A percentile compares a stretch with the other conserved stretches of the same genome.
phyloP scores from a whole-genome alignment of 2,329 filamentous ascomycete species.

The Exophiala sp. region DNA sequence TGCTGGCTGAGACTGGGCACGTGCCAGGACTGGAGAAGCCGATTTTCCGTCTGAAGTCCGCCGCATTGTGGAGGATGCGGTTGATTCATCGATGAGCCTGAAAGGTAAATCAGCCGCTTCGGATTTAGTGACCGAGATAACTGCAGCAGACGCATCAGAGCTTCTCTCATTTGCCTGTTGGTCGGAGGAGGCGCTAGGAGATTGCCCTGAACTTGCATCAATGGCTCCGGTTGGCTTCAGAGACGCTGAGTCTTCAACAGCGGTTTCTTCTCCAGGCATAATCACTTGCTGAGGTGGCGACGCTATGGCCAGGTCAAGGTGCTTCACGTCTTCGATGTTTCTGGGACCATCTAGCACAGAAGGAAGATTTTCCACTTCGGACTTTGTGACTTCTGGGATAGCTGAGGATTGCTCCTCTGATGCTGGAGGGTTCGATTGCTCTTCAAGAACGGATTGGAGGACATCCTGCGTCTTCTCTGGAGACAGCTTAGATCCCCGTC shows the following conservation, averaged over 20 bases:
- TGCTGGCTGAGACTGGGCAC: constrained; percentile 51
- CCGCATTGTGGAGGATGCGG: constrained; percentile 25
- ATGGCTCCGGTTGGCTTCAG: background rate
- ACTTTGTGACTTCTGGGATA: constrained; percentile 12
- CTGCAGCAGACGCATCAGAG: background rate
- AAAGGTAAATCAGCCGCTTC: constrained; percentile 1
- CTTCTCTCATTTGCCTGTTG: background rate
- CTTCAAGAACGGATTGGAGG: constrained; percentile 62
- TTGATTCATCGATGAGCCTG: background rate
- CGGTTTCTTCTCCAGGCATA: background rate
- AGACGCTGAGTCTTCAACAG: background rate
- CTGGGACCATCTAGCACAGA: constrained; percentile 22
- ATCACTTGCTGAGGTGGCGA: constrained; percentile 5
- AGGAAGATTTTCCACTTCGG: constrained; percentile 21
- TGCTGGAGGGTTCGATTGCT: constrained; percentile 46
- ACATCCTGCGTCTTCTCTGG: constrained; percentile 63
- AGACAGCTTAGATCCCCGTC: constrained; percentile 47
- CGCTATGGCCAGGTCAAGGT: constrained; percentile 56
- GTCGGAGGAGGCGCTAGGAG: background rate
- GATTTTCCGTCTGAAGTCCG: constrained; percentile 30
- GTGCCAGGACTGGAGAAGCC: constrained; percentile 46
- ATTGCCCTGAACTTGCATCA: background rate
- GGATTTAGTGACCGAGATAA: background rate
- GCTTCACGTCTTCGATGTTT: constrained; percentile 54
- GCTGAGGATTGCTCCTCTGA: constrained; percentile 10